A percentile compares a stretch with the other conserved stretches of the same genome.
These are phyloP conservation scores for Clathrus columnatus DNA, from an alignment of 768 basidiomycete species.

Conservation along the genomic window DNA sequence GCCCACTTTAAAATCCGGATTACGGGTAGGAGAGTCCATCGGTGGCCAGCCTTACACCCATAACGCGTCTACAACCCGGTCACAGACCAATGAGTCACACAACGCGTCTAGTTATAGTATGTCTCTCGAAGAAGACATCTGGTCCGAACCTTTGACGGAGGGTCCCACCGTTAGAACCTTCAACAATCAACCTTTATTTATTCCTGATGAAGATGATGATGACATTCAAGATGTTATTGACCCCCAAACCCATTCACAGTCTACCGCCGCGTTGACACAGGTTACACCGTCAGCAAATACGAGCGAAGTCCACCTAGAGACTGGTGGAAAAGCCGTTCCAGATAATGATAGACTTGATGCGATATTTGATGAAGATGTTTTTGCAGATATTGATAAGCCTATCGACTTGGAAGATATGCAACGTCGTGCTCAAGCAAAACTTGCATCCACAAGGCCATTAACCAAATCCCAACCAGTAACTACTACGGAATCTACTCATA, in stretches of 20 bases:
- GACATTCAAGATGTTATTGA: conserved; percentile 15
- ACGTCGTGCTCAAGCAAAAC: conserved; percentile 43
- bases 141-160: conserved; percentile 42
- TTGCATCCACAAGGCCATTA: conserved; percentile 23
- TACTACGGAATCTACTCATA: conserved; percentile 28
- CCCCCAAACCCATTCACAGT: conserved; percentile 33
- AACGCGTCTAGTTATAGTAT: conserved; percentile 13
- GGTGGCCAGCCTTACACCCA: conserved; percentile 3
- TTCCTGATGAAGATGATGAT: conserved; percentile 12
- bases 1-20: conserved; percentile 62
- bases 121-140: conserved; percentile 44
- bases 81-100: conserved; percentile 11
- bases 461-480: conserved; percentile 40
- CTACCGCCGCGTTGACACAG: conserved; percentile 41
- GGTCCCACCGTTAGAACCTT: conserved; percentile 6
- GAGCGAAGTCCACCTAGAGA: conserved; percentile 11
- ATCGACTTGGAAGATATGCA: conserved; percentile 46
- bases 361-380: conserved; percentile 24
- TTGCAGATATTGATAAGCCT: conserved; percentile 39
- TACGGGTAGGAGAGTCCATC: not conserved
- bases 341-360: conserved; percentile 1
- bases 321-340: not conserved
- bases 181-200: not conserved
- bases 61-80: conserved; percentile 19
- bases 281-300: conserved; percentile 34